phyloP scores from a whole-genome alignment of 176 grass and related monocot genomes.

The Aegilops longissima region DNA sequence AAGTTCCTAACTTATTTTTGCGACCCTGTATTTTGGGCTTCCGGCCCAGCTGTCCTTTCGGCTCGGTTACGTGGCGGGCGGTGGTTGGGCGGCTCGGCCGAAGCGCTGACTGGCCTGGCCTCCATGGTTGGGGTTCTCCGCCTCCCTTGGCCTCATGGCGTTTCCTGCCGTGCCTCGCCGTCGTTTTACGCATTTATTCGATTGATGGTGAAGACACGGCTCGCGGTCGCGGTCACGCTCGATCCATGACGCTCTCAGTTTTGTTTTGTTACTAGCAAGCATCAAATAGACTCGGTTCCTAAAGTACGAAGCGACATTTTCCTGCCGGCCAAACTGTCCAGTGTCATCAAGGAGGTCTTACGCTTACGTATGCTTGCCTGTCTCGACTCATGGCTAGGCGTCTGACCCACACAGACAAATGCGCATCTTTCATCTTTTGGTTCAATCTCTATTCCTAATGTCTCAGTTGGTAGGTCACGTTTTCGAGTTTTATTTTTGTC shows the following conservation, averaged over 20 bases:
- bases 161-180: background rate
- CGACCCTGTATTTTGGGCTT: background rate
- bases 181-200: background rate
- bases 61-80: background rate
- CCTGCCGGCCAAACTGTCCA: background rate
- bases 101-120: background rate
- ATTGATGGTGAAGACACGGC: background rate
- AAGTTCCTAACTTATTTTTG: background rate
- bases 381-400: too few species aligned
- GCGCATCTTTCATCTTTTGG: too few species aligned
- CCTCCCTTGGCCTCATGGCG: background rate
- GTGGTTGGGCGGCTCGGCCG: background rate
- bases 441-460: too few species aligned
- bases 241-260: background rate
- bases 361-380: too few species aligned
- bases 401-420: too few species aligned
- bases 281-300: background rate
- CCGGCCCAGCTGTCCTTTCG: background rate
- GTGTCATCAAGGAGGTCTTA: background rate
- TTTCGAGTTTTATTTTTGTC: too few species aligned
- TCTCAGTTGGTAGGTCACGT: too few species aligned
- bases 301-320: background rate
- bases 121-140: conserved; percentile 4
- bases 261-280: background rate
- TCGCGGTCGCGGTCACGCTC: background rate